These are phyloP conservation scores for Quercus alba DNA, from an alignment of 306 rosid species.

Conservation along the genomic window DNA sequence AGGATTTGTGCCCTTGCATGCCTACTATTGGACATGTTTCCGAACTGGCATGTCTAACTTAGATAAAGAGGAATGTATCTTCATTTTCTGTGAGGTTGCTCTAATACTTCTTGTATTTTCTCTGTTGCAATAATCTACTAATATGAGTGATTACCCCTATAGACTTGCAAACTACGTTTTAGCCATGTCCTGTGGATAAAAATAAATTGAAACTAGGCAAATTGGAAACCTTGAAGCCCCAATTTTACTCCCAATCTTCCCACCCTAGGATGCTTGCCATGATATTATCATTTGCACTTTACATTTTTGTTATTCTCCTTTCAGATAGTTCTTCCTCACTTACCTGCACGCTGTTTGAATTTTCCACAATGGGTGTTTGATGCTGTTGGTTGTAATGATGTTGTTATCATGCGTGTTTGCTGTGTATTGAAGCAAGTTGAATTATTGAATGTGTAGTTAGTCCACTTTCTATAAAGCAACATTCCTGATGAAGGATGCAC, in stretches of 20 bases:
- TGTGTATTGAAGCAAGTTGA: not conserved
- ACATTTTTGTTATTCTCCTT: not conserved
- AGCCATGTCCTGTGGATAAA: not conserved
- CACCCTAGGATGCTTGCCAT: not conserved
- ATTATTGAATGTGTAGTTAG: no score
- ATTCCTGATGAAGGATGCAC: not conserved
- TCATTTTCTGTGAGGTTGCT: not conserved
- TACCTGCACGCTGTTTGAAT: not conserved
- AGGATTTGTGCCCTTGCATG: not conserved
- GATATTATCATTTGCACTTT: not conserved
- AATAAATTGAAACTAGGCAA: not conserved
- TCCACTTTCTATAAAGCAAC: not conserved
- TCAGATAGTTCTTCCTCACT: not conserved
- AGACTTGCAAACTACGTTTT: not conserved
- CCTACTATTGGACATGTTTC: not conserved
- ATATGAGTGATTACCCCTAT: not conserved
- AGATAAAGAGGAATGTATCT: not conserved
- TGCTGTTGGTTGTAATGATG: not conserved
- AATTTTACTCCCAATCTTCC: not conserved
- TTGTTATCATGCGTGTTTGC: not conserved
- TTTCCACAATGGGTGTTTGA: not conserved
- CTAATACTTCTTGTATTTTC: not conserved
- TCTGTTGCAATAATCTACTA: not conserved
- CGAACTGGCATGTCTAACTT: not conserved
- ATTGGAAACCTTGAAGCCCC: not conserved